A percentile compares a stretch with the other conserved stretches of the same genome.
Evolutionary conservation across 1,284 basidiomycete species (phyloP).

Genomic region (Macrocystidia cucumis): DNA sequence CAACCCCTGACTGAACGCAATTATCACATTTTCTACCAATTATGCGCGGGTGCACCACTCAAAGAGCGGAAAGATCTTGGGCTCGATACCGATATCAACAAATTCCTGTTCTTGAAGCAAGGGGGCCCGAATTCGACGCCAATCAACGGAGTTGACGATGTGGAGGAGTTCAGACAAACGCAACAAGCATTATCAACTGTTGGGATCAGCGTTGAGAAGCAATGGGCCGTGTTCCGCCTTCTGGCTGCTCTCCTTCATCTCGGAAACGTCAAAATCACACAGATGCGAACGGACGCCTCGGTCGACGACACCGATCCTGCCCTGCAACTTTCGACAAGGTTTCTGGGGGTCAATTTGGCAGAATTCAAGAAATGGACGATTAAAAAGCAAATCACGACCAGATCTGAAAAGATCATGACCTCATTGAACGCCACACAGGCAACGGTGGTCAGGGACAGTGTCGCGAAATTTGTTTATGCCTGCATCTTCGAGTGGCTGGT

Average conservation of each 20-base stretch:
- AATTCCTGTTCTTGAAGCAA: conserved; percentile 92
- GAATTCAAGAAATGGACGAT: conserved; percentile 99
- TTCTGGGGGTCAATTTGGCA: conserved; percentile 85
- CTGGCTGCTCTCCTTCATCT: conserved; percentile 92
- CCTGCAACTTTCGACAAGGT: conserved; percentile 75
- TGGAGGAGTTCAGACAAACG: conserved; percentile 90
- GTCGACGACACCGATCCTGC: conserved; percentile 85
- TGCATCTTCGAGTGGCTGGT: conserved; percentile 99
- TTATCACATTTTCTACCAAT: conserved; percentile 99
- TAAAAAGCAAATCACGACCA: conserved; percentile 95
- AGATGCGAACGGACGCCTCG: conserved; percentile 75
- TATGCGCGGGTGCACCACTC: conserved; percentile 93
- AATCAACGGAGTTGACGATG: conserved; percentile 91
- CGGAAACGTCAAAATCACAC: conserved; percentile 90
- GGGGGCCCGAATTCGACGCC: conserved; percentile 83
- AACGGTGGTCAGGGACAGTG: conserved; percentile 92
- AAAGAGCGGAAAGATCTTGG: conserved; percentile 96
- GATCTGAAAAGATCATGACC: conserved; percentile 94
- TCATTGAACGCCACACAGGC: conserved; percentile 84
- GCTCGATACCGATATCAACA: conserved; percentile 77
- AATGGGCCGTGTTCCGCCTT: conserved; percentile 96
- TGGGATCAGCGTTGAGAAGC: conserved; percentile 94
- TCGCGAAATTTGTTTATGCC: conserved; percentile 98
- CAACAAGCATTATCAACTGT: conserved; percentile 95
- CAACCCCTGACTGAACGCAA: conserved; percentile 97